Base-by-base conservation (phyloP, 169 alveolate species). In the Babesia ovis region DNA sequence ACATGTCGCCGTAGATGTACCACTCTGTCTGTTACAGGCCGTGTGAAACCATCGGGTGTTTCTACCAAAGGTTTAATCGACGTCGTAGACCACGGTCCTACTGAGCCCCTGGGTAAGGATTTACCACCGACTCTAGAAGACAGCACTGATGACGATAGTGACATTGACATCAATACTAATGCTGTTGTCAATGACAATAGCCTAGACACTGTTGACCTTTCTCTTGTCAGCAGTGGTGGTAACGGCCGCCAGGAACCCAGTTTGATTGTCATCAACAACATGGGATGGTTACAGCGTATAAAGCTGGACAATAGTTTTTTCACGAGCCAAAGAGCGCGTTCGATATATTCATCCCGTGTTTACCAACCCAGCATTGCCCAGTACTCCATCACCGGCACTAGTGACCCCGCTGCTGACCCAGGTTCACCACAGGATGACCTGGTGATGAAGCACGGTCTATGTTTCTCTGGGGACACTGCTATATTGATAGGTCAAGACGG, bases 261-360 rank as follows among this genome's bases (percentile, higher is more conserved):
- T 23, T 50, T 64, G 16, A 46, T 64, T 1, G 74, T 64, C 31
- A n/a, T 64, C 34, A 64, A 64, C 61, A 48, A 64, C 53, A 18
- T 31, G 5, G 74, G 74, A 12, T 50, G 59, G 62, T n/a, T 64
- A 4, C 74, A 64, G 37, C 74, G 74, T 5, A 54, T 77, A n/a
- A 77, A 77, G 39, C 46, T 77, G 57, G 85, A 77, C 68, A 55
- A 67, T 55, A 64, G 22, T 48, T 77, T 77, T 54, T 77, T 62
- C 66, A 77, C 62, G 14, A 62, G 79, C 37, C 64, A 58, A 22
- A 39, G 64, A 18, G 42, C 73, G 9, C 70, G 72, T 25, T 45
- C 77, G 12, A 64, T 64, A 27, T 50, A 43, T 32, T 46, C 74
- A 0, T 39, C 59, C 16, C 59, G 74, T 8, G 59, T 64, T n/a